Base-by-base conservation (phyloP, 2,329 filamentous ascomycete species). In the Venturia nashicola region DNA sequence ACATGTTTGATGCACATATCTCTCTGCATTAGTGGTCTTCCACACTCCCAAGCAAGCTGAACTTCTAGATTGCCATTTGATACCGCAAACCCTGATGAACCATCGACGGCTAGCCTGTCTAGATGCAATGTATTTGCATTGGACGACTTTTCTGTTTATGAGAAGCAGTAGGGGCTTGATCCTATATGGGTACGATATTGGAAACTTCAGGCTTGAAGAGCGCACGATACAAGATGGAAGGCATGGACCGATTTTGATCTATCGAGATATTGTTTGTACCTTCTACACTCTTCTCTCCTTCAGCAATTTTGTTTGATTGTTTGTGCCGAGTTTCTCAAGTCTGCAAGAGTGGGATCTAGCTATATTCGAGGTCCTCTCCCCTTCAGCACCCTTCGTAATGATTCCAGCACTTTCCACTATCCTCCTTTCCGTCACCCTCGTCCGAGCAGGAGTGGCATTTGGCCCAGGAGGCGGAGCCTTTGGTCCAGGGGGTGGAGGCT, bases 151-250 rank as follows among this genome's bases (percentile, higher is more conserved):
- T 57, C 32, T 57, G 51, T 57, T 36, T 57, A 57, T 36, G 51
- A n/a, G 51, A 36, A 20, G 51, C 32, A 57, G 18, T 11, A 57
- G 51, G 51, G 27, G 51, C 32, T 36, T n/a, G 18, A 36, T 57
- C 51, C 16, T 27, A 57, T 36, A 36, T 57, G 51, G 14, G 32
- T 36, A 57, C 27, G 51, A 36, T 57, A 36, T 36, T 8, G 23
- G 51, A 57, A 57, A 57, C 32, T 36, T 36, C 16, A 57, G 51
- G 32, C n/a, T 57, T 14, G 27, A 36, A 36, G 51, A 57, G 51
- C 51, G 51, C 51, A 57, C 51, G 51, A 57, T 57, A 57, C 51
- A 57, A 57, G 51, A 57, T 36, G 51, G 18, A 18, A 8, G 51
- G 18, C 18, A 36, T 57, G 51, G 51, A 27, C 51, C 18, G 32